Evolutionary conservation across 2,329 filamentous ascomycete species (phyloP).

Genomic region (Chaetomium strumarium): DNA sequence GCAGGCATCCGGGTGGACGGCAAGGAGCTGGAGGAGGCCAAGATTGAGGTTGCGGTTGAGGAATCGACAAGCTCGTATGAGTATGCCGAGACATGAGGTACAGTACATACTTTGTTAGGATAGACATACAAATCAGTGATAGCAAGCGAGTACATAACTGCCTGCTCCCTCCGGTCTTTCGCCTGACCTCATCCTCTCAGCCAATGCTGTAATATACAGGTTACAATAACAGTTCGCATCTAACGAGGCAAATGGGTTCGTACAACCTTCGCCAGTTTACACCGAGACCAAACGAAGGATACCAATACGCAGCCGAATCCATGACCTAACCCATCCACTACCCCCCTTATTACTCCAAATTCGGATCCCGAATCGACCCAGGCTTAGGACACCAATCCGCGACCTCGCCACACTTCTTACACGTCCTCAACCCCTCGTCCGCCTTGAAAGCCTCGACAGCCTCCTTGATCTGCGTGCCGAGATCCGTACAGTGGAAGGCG

Average conservation of each 20-base stretch:
- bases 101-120: neutral
- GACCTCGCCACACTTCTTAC: constrained; percentile 67
- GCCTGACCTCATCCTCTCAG: neutral
- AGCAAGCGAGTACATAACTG: neutral
- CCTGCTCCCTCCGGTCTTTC: too few species aligned
- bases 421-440: constrained; percentile 63
- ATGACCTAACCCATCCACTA: neutral
- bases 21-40: constrained; percentile 77
- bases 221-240: too few species aligned
- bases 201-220: neutral
- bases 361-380: constrained; percentile 55
- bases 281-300: too few species aligned
- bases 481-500: constrained; percentile 78
- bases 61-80: constrained; percentile 72
- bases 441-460: constrained; percentile 77
- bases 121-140: too few species aligned
- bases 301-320: too few species aligned
- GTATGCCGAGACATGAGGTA: constrained; percentile 63
- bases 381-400: constrained; percentile 63
- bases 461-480: constrained; percentile 91
- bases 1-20: constrained; percentile 76
- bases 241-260: too few species aligned
- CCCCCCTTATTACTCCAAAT: constrained; percentile 34
- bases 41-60: constrained; percentile 75
- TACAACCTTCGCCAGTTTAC: too few species aligned